Base-by-base conservation (phyloP, 2,329 filamentous ascomycete genomes). In the Neonectria coccinea region DNA sequence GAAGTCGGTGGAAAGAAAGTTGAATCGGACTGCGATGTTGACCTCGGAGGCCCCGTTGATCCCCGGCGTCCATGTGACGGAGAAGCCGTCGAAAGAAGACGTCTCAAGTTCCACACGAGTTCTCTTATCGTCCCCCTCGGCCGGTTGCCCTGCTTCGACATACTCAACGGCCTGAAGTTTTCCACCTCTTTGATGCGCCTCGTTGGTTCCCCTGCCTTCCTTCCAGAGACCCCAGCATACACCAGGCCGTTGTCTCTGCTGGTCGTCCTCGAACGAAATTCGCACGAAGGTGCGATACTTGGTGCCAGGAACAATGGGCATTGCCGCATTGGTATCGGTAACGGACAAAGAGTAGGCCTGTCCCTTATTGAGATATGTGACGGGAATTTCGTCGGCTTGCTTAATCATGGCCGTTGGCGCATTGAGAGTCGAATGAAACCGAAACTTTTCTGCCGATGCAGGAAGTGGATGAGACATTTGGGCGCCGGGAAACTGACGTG, bases 331-430 rank as follows among this genome's bases (percentile, higher is more conserved):
- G 0, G 92, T 96, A 75, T 99, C 96, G 51, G 92, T 84, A 29
- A 99, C 87, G 2, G 92, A 92, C 18, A 99, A 83, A 0, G 92
- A 92, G 77, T 99, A 99, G 16, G 94, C 93, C 77, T 98, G 95
- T 25, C 95, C 94, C 79, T 98, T 98, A 82, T 99, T 99, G 18
- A 99, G 86, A 76, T 99, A 99, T 0, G 95, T 97, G n/a, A 98
- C 89, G 0, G 96, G 96, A 25, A 98, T 97, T 77, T 98, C 95
- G 65, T 97, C 92, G 1, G 89, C 81, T 66, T 94, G 90, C 78
- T 92, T 97, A 75, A 97, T 91, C 96, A 98, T 99, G 8, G 96
- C 96, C 0, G 96, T 99, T 3, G 95, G 94, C 1, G 96, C 95
- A 77, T 97, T 97, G 50, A 99, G 81, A 0, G 93, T 96, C 55